Percentiles rank a stretch among this genome's conserved stretches.
Conservation (phyloP, 2,329 filamentous ascomycete genomes). For the Lecanicillium sp. region DNA sequence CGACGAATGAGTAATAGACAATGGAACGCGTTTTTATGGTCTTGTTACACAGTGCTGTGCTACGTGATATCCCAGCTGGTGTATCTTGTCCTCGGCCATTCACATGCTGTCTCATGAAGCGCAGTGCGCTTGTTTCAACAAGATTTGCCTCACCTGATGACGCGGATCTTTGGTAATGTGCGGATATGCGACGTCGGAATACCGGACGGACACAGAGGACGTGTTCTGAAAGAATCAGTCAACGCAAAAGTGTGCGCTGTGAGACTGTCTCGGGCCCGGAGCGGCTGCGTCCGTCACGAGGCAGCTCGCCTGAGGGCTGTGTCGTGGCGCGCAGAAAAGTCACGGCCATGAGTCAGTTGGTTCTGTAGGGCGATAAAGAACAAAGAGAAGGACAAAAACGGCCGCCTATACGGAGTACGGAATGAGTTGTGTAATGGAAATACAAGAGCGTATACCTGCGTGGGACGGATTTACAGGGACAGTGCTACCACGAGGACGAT, state of each 20-base stretch:
- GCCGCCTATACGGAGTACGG: no score
- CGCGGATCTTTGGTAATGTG: neutral
- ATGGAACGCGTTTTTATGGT: neutral
- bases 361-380: neutral
- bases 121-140: neutral
- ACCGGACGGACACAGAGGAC: no score
- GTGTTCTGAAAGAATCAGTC: no score
- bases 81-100: neutral
- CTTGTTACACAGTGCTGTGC: neutral
- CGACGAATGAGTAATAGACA: no score
- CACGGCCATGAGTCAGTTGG: neutral
- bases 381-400: no score
- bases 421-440: neutral
- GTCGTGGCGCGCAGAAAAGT: neutral
- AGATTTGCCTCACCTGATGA: neutral
- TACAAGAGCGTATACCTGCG: neutral
- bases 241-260: no score
- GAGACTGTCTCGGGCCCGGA: slow-evolving; percentile 1
- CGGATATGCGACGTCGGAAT: no score
- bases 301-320: neutral
- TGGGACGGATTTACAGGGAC: neutral
- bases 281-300: neutral
- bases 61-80: neutral
- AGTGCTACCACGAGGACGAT: neutral
- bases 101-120: neutral